These are phyloP conservation scores for Austroboletus niveus DNA, from an alignment of 1,284 basidiomycete species.

Conservation along the genomic window DNA sequence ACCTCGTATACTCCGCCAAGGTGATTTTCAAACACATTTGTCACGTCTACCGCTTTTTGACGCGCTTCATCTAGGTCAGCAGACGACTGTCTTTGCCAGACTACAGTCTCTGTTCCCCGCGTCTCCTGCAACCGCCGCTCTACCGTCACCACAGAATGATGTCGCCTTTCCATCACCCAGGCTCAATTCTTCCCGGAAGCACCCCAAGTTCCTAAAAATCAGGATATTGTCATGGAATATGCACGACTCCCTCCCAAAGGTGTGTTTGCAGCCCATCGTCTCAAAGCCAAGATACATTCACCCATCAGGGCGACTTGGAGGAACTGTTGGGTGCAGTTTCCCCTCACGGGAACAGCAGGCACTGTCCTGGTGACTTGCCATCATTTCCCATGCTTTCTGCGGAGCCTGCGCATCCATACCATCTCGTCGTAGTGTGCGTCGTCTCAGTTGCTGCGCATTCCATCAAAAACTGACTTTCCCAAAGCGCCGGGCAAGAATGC, in stretches of 20 bases:
- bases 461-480: constrained; percentile 14
- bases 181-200: constrained; percentile 29
- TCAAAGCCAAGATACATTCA: constrained; percentile 4
- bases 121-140: constrained; percentile 17
- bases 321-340: constrained; percentile 71
- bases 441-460: constrained; percentile 2
- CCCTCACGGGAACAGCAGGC: constrained; percentile 40
- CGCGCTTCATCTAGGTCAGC: constrained; percentile 26
- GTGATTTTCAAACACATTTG: constrained; percentile 12
- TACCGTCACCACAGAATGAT: constrained; percentile 18
- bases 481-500: constrained; percentile 80
- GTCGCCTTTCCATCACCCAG: constrained; percentile 19
- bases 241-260: constrained; percentile 76
- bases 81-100: constrained; percentile 40
- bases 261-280: constrained; percentile 22
- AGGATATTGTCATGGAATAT: constrained; percentile 69
- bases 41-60: constrained; percentile 4
- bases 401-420: constrained; percentile 70
- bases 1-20: constrained; percentile 22
- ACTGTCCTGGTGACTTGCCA: constrained; percentile 21
- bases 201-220: constrained; percentile 46
- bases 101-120: constrained; percentile 44
- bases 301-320: constrained; percentile 65
- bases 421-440: constrained; percentile 73
- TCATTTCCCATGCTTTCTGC: constrained; percentile 49